These are phyloP conservation scores for Otatea glauca DNA, from an alignment of 176 grass and related monocot species.

Conservation along the genomic window DNA sequence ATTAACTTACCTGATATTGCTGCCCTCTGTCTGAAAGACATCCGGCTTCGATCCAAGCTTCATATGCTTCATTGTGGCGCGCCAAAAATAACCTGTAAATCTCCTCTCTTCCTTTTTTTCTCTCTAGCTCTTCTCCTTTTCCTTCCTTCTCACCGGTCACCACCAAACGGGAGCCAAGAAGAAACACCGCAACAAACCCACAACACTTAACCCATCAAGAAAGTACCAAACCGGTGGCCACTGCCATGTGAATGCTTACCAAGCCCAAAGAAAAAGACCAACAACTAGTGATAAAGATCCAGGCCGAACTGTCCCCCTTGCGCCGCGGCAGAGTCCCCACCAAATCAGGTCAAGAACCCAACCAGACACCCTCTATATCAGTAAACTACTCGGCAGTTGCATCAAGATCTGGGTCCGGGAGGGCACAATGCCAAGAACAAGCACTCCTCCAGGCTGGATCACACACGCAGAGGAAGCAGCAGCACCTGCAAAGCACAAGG, in stretches of 20 bases:
- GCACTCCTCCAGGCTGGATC: constrained; percentile 51
- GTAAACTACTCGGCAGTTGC: constrained; percentile 53
- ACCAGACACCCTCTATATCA: constrained; percentile 50
- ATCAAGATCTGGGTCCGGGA: constrained; percentile 65
- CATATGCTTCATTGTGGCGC: constrained; percentile 93
- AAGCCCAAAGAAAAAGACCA: constrained; percentile 45
- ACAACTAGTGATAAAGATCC: constrained; percentile 59
- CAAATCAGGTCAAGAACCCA: constrained; percentile 49
- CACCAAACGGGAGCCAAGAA: constrained; percentile 29
- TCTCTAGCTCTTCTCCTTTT: constrained; percentile 32
- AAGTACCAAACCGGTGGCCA: constrained; percentile 50
- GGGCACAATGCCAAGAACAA: constrained; percentile 49
- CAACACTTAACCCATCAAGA: constrained; percentile 58
- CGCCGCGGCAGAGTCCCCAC: constrained; percentile 52
- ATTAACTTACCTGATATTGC: constrained; percentile 70
- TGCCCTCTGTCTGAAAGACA: constrained; percentile 82
- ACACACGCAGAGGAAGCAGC: constrained; percentile 41
- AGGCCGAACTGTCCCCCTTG: constrained; percentile 52
- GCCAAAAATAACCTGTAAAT: constrained; percentile 29
- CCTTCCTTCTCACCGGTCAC: constrained; percentile 11
- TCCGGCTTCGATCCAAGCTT: constrained; percentile 98
- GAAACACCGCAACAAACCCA: constrained; percentile 62
- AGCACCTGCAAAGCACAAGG: constrained; percentile 69
- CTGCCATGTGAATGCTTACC: constrained; percentile 48
- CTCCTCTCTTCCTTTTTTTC: neutral